Base-by-base conservation (phyloP, 2,329 filamentous ascomycete species). In the Colletotrichum lini region DNA sequence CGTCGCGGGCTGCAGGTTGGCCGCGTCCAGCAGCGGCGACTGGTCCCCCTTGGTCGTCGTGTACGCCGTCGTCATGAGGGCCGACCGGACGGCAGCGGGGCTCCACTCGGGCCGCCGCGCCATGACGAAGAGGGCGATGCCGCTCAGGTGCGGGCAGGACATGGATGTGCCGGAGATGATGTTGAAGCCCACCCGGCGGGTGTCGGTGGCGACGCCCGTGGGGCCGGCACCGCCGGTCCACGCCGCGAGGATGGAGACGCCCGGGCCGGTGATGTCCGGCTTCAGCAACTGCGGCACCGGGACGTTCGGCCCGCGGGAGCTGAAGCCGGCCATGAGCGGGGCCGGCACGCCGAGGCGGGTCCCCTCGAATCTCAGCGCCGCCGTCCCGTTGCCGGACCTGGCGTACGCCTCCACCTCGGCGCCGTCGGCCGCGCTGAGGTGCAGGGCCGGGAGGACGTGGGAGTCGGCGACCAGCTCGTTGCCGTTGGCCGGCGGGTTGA, bases 81-180 rank as follows among this genome's bases (percentile, higher is more conserved):
- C 72, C 0, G 70, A 73, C 47, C 66, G 57, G 26, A 74, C 38
- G 2, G 45, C 70, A 4, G 70, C 66, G 10, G 56, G 42, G 21
- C 66, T 73, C 72, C 72, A 74, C 3, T 44, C 53, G 7, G 72
- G 72, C 9, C 67, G 66, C 4, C 62, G 50, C 21, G 70, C 72
- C 67, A 73, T 67, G 45, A 74, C 58, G 30, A 60, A 73, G 9
- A 71, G 49, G 5, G 67, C 72, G 1, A 73, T 42, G 15, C 72
- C 72, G 40, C 62, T 67, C 44, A 74, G n/a, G 62, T 74, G 72
- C n/a, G 70, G 70, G 30, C 70, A 73, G 2, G 70, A 65, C 72
- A 74, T 74, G 16, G 66, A 71, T 4, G 72, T 74, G 7, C 72
- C 72, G 1, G 72, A 74, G 44, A 71, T 60, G 54, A 74, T 15